These are phyloP conservation scores for Alternaria dauci DNA, from an alignment of 2,329 filamentous ascomycete species.

Conservation along the genomic window DNA sequence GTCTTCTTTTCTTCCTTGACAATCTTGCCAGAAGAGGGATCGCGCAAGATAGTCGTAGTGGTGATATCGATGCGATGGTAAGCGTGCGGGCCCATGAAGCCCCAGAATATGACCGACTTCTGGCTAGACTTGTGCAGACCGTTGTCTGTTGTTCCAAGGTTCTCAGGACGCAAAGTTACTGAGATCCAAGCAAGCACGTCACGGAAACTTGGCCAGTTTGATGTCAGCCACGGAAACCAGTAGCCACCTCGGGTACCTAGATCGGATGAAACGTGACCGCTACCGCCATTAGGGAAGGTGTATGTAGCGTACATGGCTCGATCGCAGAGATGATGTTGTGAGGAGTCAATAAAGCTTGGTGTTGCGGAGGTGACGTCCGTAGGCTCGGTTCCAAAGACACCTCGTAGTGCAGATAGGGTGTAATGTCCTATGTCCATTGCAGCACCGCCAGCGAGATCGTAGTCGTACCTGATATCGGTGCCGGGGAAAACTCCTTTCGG, in stretches of 20 bases:
- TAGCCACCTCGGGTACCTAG: constrained; percentile 28
- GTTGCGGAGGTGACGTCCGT: constrained; percentile 27
- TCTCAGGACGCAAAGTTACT: constrained; percentile 21
- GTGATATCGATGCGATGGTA: constrained; percentile 36
- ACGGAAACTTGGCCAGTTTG: constrained; percentile 27
- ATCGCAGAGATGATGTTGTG: constrained; percentile 29
- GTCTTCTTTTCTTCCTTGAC: constrained; percentile 18
- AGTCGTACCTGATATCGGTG: constrained; percentile 53
- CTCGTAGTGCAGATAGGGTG: constrained; percentile 43
- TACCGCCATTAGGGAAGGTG: constrained; percentile 31
- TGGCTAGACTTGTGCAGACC: constrained; percentile 18
- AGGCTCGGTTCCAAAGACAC: constrained; percentile 39
- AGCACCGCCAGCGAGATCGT: constrained; percentile 50
- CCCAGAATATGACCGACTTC: constrained; percentile 23
- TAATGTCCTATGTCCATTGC: constrained; percentile 53
- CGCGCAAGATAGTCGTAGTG: constrained; percentile 5
- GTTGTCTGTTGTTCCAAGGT: constrained; percentile 4
- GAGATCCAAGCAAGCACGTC: constrained; percentile 17
- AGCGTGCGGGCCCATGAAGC: constrained; percentile 32
- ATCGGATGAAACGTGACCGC: constrained; percentile 24
- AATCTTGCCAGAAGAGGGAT: constrained; percentile 11
- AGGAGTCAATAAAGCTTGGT: constrained; percentile 16
- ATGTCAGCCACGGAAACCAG: constrained; percentile 30
- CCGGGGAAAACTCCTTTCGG: constrained; percentile 36
- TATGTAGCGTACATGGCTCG: constrained; percentile 33